A percentile compares a stretch with the other conserved stretches of the same genome.
These are phyloP conservation scores for Scedosporium dehoogii DNA, from an alignment of 2,329 filamentous ascomycete genomes.

Conservation along the genomic window DNA sequence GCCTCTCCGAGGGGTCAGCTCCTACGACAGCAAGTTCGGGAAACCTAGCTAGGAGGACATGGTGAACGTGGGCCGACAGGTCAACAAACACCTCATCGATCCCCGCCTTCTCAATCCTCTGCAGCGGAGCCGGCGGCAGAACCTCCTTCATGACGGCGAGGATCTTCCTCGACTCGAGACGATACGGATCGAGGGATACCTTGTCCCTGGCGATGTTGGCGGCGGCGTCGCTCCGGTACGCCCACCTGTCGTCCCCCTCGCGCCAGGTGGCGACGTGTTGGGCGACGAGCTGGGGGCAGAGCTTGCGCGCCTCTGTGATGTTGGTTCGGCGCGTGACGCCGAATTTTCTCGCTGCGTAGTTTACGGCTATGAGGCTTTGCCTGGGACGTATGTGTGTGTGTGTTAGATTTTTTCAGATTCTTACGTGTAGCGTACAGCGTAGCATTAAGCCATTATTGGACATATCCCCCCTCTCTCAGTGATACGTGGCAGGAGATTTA, in stretches of 20 bases:
- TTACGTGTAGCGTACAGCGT: too few species aligned
- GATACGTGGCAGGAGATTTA: too few species aligned
- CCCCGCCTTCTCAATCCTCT: conserved; percentile 83
- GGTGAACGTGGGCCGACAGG: conserved; percentile 74
- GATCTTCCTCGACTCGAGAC: conserved; percentile 75
- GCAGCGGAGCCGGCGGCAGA: conserved; percentile 55
- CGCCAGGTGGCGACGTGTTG: conserved; percentile 95
- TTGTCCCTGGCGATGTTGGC: conserved; percentile 80
- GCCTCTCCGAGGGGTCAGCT: conserved; percentile 57
- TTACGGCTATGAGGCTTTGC: conserved; percentile 91
- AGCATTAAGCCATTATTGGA: too few species aligned
- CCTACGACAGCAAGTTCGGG: conserved; percentile 64
- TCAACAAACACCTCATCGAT: conserved; percentile 96
- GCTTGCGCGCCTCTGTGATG: conserved; percentile 70
- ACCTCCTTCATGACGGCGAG: conserved; percentile 66
- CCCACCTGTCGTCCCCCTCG: conserved; percentile 86
- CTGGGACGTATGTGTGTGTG: conserved; percentile 27
- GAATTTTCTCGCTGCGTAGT: conserved; percentile 78
- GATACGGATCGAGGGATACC: conserved; percentile 87
- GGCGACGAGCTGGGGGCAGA: conserved; percentile 73
- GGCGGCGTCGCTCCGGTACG: conserved; percentile 73
- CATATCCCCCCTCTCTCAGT: too few species aligned
- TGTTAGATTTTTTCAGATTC: too few species aligned
- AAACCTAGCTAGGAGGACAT: conserved; percentile 63
- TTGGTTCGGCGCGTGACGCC: conserved; percentile 74